Base-by-base conservation (phyloP, 768 basidiomycete genomes). In the Stropharia rugosoannulata region DNA sequence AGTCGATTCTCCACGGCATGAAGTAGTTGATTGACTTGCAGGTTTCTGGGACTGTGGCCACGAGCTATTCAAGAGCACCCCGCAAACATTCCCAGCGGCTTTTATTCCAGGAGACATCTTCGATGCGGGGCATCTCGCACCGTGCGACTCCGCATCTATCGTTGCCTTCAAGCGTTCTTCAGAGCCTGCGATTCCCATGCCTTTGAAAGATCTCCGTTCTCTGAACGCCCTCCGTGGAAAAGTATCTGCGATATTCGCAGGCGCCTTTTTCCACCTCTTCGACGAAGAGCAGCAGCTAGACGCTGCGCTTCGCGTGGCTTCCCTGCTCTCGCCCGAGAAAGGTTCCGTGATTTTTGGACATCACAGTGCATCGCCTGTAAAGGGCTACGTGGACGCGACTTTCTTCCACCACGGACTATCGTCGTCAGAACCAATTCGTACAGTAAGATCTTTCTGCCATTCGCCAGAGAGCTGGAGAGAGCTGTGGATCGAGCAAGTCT, bases 31-130 rank as follows among this genome's bases (percentile, higher is more conserved):
- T 18, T 29, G 27, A 29, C 27, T 35, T 18, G 18, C 16, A 86
- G 85, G 70, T 10, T 82, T 83, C 57, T 87, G 84, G 85, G 73
- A 81, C 3, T 72, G 80, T 5, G 86, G 86, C 1, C 83, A 87
- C 60, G 69, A 77, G 39, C 72, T 88, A 10, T 89, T 85, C 68
- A 73, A 65, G 49, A 73, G 78, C 5, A 80, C 72, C 0, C 74
- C 77, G 0, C 68, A 76, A 38, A 72, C 76, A 0, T 86, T 83
- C 64, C 80, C 83, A 1, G 81, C 75, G 0, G 64, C 69, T 0
- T 87, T 87, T 62, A 51, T 87, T 8, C 65, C 74, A 8, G 86
- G 85, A 1, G 78, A 88, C 54, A 73, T 66, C 0, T 78, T 87
- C 43, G 74, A 83, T 54, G 67, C 77, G 9, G 55, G 59, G 4